phyloP scores from a whole-genome alignment of 768 basidiomycete genomes.

The Cystobasidium onofrii region DNA sequence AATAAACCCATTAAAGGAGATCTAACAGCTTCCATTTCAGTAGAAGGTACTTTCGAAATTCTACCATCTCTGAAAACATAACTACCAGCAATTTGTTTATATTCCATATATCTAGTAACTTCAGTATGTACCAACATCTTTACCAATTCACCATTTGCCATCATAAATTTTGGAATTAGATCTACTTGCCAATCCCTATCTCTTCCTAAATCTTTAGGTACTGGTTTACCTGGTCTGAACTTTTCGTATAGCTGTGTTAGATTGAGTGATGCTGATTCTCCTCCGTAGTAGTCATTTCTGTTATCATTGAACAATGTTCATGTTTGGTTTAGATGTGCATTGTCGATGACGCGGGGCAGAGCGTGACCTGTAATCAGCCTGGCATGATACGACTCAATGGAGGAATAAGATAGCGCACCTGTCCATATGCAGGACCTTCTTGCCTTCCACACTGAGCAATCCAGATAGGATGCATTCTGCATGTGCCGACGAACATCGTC shows the following conservation, averaged over 20 bases:
- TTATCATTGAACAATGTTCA: neutral
- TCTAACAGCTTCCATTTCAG: conserved; percentile 91
- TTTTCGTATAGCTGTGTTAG: conserved; percentile 97
- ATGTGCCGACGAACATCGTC: neutral
- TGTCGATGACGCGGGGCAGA: neutral
- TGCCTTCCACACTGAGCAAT: conserved; percentile 95
- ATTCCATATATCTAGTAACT: conserved; percentile 95
- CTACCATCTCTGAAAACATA: conserved; percentile 93
- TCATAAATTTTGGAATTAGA: conserved; percentile 98
- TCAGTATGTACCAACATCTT: conserved; percentile 98
- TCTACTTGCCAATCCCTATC: conserved; percentile 94
- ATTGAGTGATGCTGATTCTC: conserved; percentile 92
- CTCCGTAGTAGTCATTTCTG: conserved; percentile 93
- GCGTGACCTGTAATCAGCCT: neutral
- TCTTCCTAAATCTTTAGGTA: conserved; percentile 78
- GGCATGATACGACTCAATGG: neutral
- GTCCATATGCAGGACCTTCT: conserved; percentile 99
- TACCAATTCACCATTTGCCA: conserved; percentile 92
- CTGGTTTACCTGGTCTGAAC: conserved; percentile 68
- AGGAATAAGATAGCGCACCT: conserved; percentile 45
- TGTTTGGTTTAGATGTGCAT: neutral
- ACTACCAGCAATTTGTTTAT: conserved; percentile 98
- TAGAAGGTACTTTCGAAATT: conserved; percentile 95
- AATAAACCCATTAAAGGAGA: conserved; percentile 98
- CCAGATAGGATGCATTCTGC: conserved; percentile 93